A percentile compares a stretch with the other conserved stretches of the same genome.
Conservation (phyloP, 2,329 filamentous ascomycete species). For the Trichophyton verrucosum region DNA sequence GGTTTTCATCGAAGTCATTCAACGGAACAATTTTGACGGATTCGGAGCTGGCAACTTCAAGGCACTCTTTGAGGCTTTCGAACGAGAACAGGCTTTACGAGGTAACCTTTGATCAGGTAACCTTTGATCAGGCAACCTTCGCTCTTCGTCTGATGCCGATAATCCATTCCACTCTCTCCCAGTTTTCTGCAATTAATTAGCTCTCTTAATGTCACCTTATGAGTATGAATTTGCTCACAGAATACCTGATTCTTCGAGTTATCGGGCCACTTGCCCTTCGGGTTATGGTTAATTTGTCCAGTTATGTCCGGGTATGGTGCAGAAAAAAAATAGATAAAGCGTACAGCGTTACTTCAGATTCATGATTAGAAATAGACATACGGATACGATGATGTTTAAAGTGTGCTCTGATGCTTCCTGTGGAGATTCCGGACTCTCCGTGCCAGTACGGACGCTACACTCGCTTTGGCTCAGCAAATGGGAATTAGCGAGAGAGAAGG, state of each 20-base stretch:
- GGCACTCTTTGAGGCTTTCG: slow-evolving; percentile 82
- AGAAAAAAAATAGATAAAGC: neutral
- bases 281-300: neutral
- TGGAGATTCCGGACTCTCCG: neutral
- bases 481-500: neutral
- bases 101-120: slow-evolving; percentile 48
- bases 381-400: neutral
- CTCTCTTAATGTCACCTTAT: too few species aligned
- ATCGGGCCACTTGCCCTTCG: neutral
- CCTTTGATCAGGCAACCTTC: too few species aligned
- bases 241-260: neutral
- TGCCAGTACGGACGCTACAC: too few species aligned
- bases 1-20: slow-evolving; percentile 88
- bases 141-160: neutral
- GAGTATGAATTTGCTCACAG: too few species aligned
- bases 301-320: neutral
- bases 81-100: slow-evolving; percentile 70
- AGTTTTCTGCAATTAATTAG: neutral
- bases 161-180: neutral
- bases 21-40: slow-evolving; percentile 73
- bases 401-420: neutral
- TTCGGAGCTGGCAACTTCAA: slow-evolving; percentile 92
- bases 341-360: neutral
- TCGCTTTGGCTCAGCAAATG: neutral
- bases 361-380: neutral